phyloP scores from a whole-genome alignment of 441 rosid species.

The Metrosideros polymorpha region DNA sequence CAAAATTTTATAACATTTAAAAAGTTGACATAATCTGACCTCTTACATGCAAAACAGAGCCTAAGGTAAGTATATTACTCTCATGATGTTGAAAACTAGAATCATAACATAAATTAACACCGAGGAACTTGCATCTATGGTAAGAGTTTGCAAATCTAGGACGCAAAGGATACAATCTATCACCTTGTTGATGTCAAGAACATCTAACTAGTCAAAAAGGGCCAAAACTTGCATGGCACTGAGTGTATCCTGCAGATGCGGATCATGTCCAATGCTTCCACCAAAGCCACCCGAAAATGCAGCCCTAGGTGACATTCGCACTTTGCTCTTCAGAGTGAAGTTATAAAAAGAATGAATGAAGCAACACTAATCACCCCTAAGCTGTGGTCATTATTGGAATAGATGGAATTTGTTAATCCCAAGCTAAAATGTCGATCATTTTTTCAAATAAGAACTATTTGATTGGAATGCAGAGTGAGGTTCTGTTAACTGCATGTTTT shows the following conservation, averaged over 20 bases:
- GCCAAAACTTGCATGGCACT: conserved; percentile 85
- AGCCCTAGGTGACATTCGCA: background rate
- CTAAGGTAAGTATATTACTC: background rate
- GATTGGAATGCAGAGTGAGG: background rate
- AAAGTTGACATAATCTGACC: background rate
- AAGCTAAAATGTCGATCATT: background rate
- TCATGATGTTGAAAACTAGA: background rate
- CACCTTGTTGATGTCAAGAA: conserved; percentile 60
- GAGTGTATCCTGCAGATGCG: conserved; percentile 72
- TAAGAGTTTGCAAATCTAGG: background rate
- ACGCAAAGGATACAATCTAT: conserved; percentile 69
- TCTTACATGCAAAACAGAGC: background rate
- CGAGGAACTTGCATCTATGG: background rate
- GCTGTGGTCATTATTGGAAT: background rate
- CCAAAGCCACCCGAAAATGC: conserved; percentile 73
- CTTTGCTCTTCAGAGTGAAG: background rate
- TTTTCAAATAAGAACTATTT: background rate
- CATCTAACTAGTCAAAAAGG: conserved; percentile 60
- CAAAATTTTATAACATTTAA: background rate
- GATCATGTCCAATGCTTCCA: conserved; percentile 85
- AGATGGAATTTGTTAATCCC: background rate
- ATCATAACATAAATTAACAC: background rate
- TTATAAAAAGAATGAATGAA: background rate
- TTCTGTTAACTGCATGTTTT: background rate
- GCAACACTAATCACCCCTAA: background rate